Conservation (phyloP, 2,329 filamentous ascomycete genomes). For the Biscogniauxia sp. region DNA sequence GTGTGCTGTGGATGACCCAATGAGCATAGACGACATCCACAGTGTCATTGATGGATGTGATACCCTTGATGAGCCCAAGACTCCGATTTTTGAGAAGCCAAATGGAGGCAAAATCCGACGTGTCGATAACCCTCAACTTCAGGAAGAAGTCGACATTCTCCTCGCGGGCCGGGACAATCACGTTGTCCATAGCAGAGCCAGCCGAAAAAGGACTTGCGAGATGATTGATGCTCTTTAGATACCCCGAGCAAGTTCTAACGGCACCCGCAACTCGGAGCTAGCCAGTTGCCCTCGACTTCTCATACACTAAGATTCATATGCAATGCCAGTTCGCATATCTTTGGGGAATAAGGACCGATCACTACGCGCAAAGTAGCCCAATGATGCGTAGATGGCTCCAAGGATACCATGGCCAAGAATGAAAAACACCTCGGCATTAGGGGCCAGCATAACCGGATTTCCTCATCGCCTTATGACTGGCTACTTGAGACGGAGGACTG, state of each 20-base stretch:
- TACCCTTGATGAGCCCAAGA: not conserved
- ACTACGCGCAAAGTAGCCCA: too few species aligned
- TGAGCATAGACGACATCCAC: not conserved
- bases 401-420: not conserved
- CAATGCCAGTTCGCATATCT: not conserved
- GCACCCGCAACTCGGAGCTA: not conserved
- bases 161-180: conserved; percentile 19
- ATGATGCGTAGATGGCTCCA: too few species aligned
- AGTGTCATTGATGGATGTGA: not conserved
- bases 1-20: not conserved
- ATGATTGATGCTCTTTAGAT: conserved; percentile 14
- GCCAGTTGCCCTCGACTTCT: not conserved
- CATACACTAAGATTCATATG: not conserved
- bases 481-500: not conserved
- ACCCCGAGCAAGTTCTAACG: not conserved
- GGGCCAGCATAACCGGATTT: too few species aligned
- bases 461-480: too few species aligned
- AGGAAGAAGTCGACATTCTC: conserved; percentile 16
- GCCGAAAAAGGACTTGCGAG: conserved; percentile 20
- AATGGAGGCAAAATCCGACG: conserved; percentile 7
- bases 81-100: not conserved
- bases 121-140: conserved; percentile 16
- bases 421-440: not conserved
- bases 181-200: conserved; percentile 17
- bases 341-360: too few species aligned